Evolutionary conservation across 139 green algal genomes (phyloP).

Genomic region (Desmodesmus armatus): DNA sequence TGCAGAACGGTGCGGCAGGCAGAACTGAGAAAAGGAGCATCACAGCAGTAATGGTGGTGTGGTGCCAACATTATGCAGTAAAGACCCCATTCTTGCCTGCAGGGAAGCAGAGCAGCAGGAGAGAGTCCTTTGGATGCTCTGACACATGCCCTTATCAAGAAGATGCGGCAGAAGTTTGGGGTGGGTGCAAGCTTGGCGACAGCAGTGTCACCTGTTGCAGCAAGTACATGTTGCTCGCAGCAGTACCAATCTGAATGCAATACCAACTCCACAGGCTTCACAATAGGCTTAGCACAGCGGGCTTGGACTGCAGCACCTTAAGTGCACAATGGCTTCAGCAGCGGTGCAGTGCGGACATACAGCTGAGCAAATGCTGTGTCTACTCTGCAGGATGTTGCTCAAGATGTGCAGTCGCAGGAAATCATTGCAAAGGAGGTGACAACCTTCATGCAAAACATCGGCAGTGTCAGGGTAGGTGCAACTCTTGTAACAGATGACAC

Average conservation of each 20-base stretch:
- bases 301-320: not conserved
- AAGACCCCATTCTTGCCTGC: not conserved
- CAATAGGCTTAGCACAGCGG: too few species aligned
- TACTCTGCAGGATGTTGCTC: constrained; percentile 25
- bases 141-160: constrained; percentile 34
- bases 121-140: constrained; percentile 35
- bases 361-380: too few species aligned
- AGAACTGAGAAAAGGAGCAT: too few species aligned
- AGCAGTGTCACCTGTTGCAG: not conserved
- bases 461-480: constrained; percentile 51
- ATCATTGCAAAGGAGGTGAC: constrained; percentile 59
- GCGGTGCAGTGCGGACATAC: not conserved
- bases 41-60: not conserved
- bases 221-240: too few species aligned
- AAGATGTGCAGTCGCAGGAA: constrained; percentile 50
- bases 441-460: constrained; percentile 44
- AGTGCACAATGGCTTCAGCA: not conserved
- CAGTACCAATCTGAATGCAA: too few species aligned
- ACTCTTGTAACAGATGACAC: too few species aligned
- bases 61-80: not conserved
- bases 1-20: constrained; percentile 3
- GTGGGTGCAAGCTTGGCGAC: not conserved
- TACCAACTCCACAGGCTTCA: too few species aligned
- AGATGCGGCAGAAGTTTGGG: constrained; percentile 36
- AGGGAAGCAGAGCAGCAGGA: not conserved